Evolutionary conservation across 345 rosid genomes (phyloP).

Genomic region (Citrus reticulata): DNA sequence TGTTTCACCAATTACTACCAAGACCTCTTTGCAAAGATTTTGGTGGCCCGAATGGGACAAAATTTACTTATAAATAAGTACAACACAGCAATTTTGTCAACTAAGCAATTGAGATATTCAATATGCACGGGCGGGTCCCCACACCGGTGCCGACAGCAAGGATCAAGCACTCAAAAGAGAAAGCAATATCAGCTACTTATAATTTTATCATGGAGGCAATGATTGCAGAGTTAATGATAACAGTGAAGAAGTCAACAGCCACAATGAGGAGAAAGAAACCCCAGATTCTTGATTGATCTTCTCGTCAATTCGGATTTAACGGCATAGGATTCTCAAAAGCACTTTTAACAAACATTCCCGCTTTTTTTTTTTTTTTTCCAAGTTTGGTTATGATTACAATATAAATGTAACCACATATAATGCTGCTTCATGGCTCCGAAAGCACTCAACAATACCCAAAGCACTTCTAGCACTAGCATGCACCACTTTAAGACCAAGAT

Average conservation of each 20-base stretch:
- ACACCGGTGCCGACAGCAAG: constrained; percentile 16
- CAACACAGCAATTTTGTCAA: neutral
- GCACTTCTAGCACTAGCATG: constrained; percentile 20
- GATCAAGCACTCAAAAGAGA: constrained; percentile 28
- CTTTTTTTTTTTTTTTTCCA: constrained; percentile 26
- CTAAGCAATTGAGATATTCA: constrained; percentile 6
- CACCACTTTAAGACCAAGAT: constrained; percentile 24
- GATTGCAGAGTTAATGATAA: constrained; percentile 33
- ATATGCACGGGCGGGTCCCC: constrained; percentile 23
- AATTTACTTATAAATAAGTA: neutral
- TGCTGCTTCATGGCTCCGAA: constrained; percentile 19
- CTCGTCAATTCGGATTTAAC: neutral
- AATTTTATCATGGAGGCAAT: constrained; percentile 40
- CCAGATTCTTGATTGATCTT: constrained; percentile 27
- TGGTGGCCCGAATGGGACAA: neutral
- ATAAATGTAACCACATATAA: constrained; percentile 11
- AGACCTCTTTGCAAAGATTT: neutral
- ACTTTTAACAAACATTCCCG: constrained; percentile 32
- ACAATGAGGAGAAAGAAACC: constrained; percentile 33
- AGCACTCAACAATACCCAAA: constrained; percentile 7
- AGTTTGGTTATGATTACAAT: constrained; percentile 37
- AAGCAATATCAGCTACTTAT: constrained; percentile 18
- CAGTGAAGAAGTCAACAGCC: constrained; percentile 43
- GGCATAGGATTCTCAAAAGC: constrained; percentile 46
- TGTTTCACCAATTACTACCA: neutral